A percentile compares a stretch with the other conserved stretches of the same genome.
Evolutionary conservation across 169 alveolate genomes (phyloP).

Genomic region (Plasmodium berghei): DNA sequence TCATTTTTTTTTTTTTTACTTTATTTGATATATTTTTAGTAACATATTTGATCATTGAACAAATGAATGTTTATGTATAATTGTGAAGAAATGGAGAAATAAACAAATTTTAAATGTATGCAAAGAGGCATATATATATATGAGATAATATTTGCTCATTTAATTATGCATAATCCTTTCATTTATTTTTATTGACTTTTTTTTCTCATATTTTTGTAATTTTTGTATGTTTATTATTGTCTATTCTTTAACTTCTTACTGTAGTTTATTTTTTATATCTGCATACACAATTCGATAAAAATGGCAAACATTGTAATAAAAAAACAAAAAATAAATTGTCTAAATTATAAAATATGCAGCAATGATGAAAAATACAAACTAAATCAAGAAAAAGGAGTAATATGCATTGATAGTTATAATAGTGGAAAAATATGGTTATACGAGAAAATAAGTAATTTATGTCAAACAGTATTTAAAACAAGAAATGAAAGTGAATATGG

Average conservation of each 20-base stretch:
- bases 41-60: background rate
- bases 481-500: constrained; percentile 12
- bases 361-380: background rate
- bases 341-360: background rate
- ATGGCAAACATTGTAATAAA: constrained; percentile 7
- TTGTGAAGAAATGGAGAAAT: background rate
- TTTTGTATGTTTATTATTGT: no score
- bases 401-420: background rate
- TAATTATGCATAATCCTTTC: background rate
- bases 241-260: no score
- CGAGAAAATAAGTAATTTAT: constrained; percentile 39
- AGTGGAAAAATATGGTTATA: constrained; percentile 33
- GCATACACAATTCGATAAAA: background rate
- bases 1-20: background rate
- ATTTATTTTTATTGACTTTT: background rate
- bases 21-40: no score
- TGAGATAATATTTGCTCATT: background rate
- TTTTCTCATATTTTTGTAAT: no score
- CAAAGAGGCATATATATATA: background rate
- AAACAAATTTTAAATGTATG: background rate
- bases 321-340: constrained; percentile 10
- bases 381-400: background rate
- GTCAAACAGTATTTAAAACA: background rate
- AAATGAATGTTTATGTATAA: background rate
- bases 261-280: no score